Base-by-base conservation (phyloP, 352 stramenopile species). In the Phytopythium cucurbitacearum region DNA sequence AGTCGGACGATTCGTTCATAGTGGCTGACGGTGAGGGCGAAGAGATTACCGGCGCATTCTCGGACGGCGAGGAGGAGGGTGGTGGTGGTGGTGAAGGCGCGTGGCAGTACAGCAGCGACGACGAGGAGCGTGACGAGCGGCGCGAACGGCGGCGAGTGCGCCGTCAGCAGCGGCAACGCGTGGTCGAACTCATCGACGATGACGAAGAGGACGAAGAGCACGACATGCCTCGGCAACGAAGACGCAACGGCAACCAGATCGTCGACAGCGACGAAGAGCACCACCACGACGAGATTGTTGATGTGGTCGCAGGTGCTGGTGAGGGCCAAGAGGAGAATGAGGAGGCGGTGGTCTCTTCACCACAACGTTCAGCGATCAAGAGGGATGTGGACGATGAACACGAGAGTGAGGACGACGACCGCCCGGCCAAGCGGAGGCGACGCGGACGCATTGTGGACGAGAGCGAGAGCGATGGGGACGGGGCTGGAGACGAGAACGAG, bases 1-100 rank as follows among this genome's bases (percentile, higher is more conserved):
- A 77, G n/a, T 82, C 69, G 3, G 73, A 91, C 15, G 71, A 89
- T 53, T 91, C 75, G 10, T 91, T 91, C 34, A 85, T 91, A 40
- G 77, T 87, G 9, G 67, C 87, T 41, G 74, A 86, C 36, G 54
- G 80, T 32, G 61, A 64, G 10, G 51, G 53, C 16, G 64, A 72
- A 0, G 48, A 65, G 40, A 50, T 48, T 7, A 41, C 48, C 10
- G 59, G 61, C 35, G 38, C 43, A 7, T 75, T 78, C 53, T 78
- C 60, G 3, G 54, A 67, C 45, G 60, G 69, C 28, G 66, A 71
- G 38, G 51, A 58, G 6, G 53, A 67, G n/a, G 21, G 21, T 28
- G 21, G 21, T 28, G 21, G 21, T 28, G 21, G 21, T 28, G 59
- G 55, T 11, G 48, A 79, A 51, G 57, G 37, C 12, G 54, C 54